A percentile compares a stretch with the other conserved stretches of the same genome.
Conservation (phyloP, 2,329 filamentous ascomycete species). For the Aureobasidium sp. region DNA sequence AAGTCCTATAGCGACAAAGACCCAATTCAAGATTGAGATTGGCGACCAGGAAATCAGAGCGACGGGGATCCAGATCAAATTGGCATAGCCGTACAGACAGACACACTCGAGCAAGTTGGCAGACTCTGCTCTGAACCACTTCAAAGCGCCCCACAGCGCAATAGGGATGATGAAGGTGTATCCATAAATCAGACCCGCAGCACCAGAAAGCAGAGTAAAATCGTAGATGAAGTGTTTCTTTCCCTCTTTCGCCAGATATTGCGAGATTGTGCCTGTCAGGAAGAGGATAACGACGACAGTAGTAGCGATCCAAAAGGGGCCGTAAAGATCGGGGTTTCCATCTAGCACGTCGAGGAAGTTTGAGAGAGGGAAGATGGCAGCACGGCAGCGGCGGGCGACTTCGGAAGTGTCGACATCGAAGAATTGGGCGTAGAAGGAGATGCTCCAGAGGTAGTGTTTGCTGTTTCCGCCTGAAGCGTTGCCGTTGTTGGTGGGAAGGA, state of each 20-base stretch:
- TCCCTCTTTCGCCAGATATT: constrained; percentile 67
- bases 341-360: constrained; percentile 98
- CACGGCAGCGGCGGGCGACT: constrained; percentile 77
- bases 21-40: constrained; percentile 77
- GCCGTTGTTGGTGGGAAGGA: constrained; percentile 30
- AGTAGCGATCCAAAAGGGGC: constrained; percentile 97
- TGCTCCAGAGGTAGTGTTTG: constrained; percentile 87
- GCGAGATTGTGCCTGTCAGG: constrained; percentile 87
- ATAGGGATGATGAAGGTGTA: constrained; percentile 82
- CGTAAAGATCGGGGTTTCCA: constrained; percentile 93
- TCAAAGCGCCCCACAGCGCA: constrained; percentile 76
- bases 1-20: constrained; percentile 84
- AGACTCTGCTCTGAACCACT: constrained; percentile 91
- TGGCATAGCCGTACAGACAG: constrained; percentile 92
- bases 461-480: constrained; percentile 21
- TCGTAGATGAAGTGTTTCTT: constrained; percentile 78
- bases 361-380: constrained; percentile 80
- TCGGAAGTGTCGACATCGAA: constrained; percentile 96
- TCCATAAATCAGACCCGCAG: constrained; percentile 88
- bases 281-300: constrained; percentile 95
- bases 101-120: constrained; percentile 93
- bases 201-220: constrained; percentile 80
- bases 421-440: constrained; percentile 94
- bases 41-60: constrained; percentile 87
- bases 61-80: constrained; percentile 95